Conservation (phyloP, 495 filamentous ascomycete genomes). For the Aspergillus ostianus region DNA sequence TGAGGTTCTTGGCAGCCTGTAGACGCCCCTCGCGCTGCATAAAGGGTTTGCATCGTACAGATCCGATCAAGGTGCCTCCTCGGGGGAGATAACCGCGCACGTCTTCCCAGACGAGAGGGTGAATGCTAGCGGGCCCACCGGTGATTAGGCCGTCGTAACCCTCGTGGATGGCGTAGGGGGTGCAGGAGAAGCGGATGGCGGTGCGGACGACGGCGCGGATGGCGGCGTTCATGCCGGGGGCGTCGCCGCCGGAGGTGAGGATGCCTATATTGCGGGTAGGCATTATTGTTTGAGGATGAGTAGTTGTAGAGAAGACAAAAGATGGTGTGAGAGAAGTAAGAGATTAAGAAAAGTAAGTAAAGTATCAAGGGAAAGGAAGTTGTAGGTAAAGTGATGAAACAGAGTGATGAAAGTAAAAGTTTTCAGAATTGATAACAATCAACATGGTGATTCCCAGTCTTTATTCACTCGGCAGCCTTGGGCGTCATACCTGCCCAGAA, state of each 20-base stretch:
- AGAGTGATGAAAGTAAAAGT: no score
- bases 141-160: slow-evolving; percentile 92
- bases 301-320: neutral
- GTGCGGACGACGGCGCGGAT: slow-evolving; percentile 90
- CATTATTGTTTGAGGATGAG: slow-evolving; percentile 22
- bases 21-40: slow-evolving; percentile 78
- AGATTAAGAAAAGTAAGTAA: no score
- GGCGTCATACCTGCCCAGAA: no score
- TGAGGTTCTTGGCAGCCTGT: slow-evolving; percentile 86
- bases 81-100: slow-evolving; percentile 89
- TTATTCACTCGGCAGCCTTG: no score
- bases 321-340: no score
- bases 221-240: slow-evolving; percentile 93
- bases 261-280: slow-evolving; percentile 77
- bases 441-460: no score
- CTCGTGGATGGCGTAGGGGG: slow-evolving; percentile 84
- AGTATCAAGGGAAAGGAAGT: no score
- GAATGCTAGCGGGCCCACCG: slow-evolving; percentile 73
- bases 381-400: no score
- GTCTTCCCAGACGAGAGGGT: slow-evolving; percentile 84
- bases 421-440: no score
- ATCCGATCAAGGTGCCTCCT: slow-evolving; percentile 92
- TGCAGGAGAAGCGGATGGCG: slow-evolving; percentile 78
- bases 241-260: slow-evolving; percentile 94
- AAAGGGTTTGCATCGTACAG: slow-evolving; percentile 83